phyloP scores from a whole-genome alignment of 1,284 basidiomycete genomes.

The Salmacisia buchloeana region DNA sequence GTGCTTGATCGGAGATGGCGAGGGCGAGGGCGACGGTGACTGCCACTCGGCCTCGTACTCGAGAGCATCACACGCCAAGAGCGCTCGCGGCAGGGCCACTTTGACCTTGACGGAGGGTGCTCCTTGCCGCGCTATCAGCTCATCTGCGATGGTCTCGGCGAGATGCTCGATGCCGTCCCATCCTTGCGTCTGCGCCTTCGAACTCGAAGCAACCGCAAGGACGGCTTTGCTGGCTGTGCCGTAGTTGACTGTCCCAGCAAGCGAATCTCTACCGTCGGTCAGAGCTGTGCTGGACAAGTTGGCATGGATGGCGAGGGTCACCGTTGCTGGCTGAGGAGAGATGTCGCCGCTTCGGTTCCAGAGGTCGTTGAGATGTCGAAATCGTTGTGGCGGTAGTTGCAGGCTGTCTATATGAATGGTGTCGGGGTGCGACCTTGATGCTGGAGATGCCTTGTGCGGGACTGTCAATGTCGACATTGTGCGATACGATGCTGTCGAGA shows the following conservation, averaged over 20 bases:
- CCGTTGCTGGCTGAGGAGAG: background rate
- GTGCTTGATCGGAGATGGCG: too few relatives aligned
- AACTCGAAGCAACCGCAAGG: background rate
- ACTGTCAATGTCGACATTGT: background rate
- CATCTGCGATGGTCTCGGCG: background rate
- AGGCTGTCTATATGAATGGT: constrained; percentile 2
- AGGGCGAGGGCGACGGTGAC: too few relatives aligned
- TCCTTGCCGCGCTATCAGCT: background rate
- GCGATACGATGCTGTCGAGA: too few relatives aligned
- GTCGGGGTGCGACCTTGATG: background rate
- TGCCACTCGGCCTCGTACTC: background rate
- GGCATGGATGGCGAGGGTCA: background rate
- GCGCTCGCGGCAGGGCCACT: background rate
- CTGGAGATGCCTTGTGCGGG: background rate
- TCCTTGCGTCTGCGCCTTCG: background rate
- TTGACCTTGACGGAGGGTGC: background rate
- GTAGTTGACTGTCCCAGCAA: constrained; percentile 5
- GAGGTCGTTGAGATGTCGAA: background rate
- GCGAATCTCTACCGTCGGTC: constrained; percentile 5
- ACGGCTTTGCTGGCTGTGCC: constrained; percentile 6
- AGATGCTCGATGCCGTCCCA: constrained; percentile 5
- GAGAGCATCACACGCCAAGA: background rate
- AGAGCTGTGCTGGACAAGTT: background rate
- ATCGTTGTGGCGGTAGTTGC: constrained; percentile 6
- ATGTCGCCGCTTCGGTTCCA: background rate